Conservation (phyloP, 352 stramenopile genomes). For the Phytophthora sojae region DNA sequence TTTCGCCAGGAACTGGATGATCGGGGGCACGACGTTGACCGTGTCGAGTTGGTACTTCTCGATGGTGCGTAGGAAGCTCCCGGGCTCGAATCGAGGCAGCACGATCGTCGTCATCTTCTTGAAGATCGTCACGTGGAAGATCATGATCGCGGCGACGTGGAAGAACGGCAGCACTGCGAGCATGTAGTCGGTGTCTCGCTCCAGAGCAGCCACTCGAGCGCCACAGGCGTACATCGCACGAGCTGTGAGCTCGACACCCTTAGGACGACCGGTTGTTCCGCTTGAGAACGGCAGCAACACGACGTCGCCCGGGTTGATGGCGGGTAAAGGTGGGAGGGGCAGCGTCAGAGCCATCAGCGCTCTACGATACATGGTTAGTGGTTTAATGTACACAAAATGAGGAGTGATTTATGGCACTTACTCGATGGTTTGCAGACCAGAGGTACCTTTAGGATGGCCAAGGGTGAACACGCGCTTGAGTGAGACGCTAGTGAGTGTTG, state of each 20-base stretch:
- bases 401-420: constrained; percentile 7
- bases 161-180: constrained; percentile 92
- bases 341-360: constrained; percentile 26
- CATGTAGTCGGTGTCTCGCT: constrained; percentile 34
- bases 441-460: constrained; percentile 22
- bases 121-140: constrained; percentile 86
- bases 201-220: constrained; percentile 56
- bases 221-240: constrained; percentile 76
- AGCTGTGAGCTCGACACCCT: constrained; percentile 92
- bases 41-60: constrained; percentile 50
- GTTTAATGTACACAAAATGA: not conserved
- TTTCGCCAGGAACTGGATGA: constrained; percentile 80
- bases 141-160: constrained; percentile 93
- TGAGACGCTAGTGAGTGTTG: constrained; percentile 14
- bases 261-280: constrained; percentile 88
- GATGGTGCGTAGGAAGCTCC: constrained; percentile 87
- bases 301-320: constrained; percentile 25
- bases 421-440: constrained; percentile 37
- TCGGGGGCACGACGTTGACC: constrained; percentile 78
- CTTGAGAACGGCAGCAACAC: constrained; percentile 90
- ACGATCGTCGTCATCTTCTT: constrained; percentile 84
- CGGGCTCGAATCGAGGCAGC: constrained; percentile 91
- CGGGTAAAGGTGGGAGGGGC: constrained; percentile 21
- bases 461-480: constrained; percentile 33
- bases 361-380: constrained; percentile 6